Percentiles rank a stretch among this genome's conserved stretches.
Evolutionary conservation across 768 basidiomycete species (phyloP).

Genomic region (Termitomyces heimii): DNA sequence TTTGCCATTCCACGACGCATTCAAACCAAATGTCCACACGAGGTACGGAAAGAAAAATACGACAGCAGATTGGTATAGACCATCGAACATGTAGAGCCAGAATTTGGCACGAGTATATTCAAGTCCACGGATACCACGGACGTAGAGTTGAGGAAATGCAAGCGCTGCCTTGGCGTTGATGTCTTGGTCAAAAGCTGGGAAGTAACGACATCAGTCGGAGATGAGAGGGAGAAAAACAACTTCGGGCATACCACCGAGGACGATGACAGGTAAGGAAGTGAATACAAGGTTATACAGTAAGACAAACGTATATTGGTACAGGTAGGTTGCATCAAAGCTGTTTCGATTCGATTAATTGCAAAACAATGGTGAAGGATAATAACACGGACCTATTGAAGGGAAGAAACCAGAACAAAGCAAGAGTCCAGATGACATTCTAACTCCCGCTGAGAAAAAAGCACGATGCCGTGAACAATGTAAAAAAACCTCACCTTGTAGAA

Average conservation of each 20-base stretch:
- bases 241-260: slow-evolving; percentile 67
- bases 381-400: slow-evolving; percentile 72
- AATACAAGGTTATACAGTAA: slow-evolving; percentile 89
- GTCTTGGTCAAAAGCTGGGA: slow-evolving; percentile 89
- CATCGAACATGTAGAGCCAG: slow-evolving; percentile 94
- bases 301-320: slow-evolving; percentile 94
- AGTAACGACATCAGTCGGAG: slow-evolving; percentile 5
- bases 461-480: background rate
- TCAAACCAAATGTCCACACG: slow-evolving; percentile 59
- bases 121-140: slow-evolving; percentile 87
- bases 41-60: slow-evolving; percentile 85
- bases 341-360: slow-evolving; percentile 11
- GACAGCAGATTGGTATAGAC: slow-evolving; percentile 86
- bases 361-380: background rate
- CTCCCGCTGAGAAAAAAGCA: background rate
- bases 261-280: slow-evolving; percentile 89
- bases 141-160: slow-evolving; percentile 93
- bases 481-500: slow-evolving; percentile 83
- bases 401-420: slow-evolving; percentile 92
- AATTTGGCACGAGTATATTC: slow-evolving; percentile 92
- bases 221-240: background rate
- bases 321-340: slow-evolving; percentile 91
- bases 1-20: slow-evolving; percentile 72
- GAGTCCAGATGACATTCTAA: slow-evolving; percentile 89
- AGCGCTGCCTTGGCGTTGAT: slow-evolving; percentile 84